Evolutionary conservation across 176 grass and related monocot genomes (phyloP).

Genomic region (Cymbopogon citratus): DNA sequence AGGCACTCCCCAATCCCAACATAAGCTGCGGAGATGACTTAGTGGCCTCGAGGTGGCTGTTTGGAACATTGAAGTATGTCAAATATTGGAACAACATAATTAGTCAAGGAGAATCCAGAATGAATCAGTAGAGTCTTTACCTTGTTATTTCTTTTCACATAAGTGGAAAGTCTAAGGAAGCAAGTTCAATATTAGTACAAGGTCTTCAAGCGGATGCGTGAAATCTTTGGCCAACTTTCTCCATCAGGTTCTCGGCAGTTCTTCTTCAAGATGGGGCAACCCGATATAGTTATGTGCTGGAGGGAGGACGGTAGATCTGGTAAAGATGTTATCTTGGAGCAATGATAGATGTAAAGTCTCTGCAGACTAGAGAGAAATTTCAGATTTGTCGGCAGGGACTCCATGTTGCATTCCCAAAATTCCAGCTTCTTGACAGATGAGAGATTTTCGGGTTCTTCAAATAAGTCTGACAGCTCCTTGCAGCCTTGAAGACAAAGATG

Average conservation of each 20-base stretch:
- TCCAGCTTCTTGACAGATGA: rapidly evolving
- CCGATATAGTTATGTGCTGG: rapidly evolving
- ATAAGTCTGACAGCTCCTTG: background rate
- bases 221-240: slow-evolving; percentile 22
- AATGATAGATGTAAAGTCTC: rapidly evolving
- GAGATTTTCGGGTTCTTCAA: background rate
- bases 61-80: no score
- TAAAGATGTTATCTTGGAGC: slow-evolving; percentile 1
- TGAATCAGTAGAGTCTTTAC: background rate
- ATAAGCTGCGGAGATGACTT: no score
- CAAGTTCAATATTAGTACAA: background rate
- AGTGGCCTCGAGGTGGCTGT: no score
- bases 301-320: slow-evolving; percentile 11
- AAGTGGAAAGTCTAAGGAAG: background rate
- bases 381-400: background rate
- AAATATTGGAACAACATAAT: no score
- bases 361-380: background rate
- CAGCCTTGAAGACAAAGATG: rapidly evolving
- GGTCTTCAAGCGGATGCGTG: background rate
- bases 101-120: no score
- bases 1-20: no score
- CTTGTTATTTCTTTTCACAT: background rate
- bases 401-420: rapidly evolving
- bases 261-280: background rate
- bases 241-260: slow-evolving; percentile 7